Conservation (phyloP, 2,329 filamentous ascomycete genomes). For the Aspergillus chevalieri region DNA sequence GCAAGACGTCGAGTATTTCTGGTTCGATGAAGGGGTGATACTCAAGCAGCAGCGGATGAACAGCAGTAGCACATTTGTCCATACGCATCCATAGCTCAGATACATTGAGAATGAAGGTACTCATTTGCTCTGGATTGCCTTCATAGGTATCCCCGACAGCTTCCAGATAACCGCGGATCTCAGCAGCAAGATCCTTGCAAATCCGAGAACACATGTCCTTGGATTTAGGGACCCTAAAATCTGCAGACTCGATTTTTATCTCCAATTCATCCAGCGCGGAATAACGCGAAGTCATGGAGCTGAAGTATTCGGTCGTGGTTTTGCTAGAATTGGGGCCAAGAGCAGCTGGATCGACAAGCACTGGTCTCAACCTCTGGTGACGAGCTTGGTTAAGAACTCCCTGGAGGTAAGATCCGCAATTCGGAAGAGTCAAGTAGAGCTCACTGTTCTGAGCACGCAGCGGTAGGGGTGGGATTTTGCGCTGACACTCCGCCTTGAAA, state of each 20-base stretch:
- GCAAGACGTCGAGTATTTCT: constrained; percentile 50
- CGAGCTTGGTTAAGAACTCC: neutral
- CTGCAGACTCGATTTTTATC: neutral
- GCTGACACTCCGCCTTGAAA: constrained; percentile 34
- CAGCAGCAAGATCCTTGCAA: constrained; percentile 16
- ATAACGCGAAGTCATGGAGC: constrained; percentile 6
- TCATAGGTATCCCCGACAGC: constrained; percentile 35
- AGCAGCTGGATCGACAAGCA: neutral
- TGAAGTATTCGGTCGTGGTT: neutral
- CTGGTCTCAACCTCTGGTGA: neutral
- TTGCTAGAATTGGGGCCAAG: neutral
- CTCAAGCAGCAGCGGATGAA: constrained; percentile 44
- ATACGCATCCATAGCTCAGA: constrained; percentile 55
- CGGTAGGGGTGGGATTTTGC: constrained; percentile 41
- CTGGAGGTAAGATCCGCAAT: constrained; percentile 31
- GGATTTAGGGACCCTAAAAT: neutral
- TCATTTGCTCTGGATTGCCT: constrained; percentile 45
- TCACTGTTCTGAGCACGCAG: constrained; percentile 20
- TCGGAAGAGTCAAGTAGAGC: constrained; percentile 35
- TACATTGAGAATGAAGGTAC: constrained; percentile 47
- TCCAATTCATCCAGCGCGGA: constrained; percentile 7
- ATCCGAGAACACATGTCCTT: neutral
- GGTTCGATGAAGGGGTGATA: constrained; percentile 50
- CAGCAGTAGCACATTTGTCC: constrained; percentile 43
- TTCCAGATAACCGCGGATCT: constrained; percentile 22